A percentile compares a stretch with the other conserved stretches of the same genome.
Evolutionary conservation across 441 rosid species (phyloP).

Genomic region (Cnidoscolus chayamansa): DNA sequence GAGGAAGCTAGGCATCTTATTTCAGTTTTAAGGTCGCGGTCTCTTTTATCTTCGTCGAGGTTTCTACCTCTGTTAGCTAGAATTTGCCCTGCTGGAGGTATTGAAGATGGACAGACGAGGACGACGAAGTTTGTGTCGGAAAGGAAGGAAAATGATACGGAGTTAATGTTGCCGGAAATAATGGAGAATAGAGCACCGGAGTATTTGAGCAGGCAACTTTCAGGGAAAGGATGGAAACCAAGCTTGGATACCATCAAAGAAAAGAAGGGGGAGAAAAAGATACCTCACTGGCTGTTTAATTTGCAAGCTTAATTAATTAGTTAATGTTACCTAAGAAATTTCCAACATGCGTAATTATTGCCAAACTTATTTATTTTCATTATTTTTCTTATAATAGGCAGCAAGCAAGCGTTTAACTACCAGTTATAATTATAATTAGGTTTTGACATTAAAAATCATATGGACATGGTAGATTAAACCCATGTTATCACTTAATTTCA

Average conservation of each 20-base stretch:
- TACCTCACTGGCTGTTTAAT: constrained; percentile 44
- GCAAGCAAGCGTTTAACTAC: too few relatives aligned
- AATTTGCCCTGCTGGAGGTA: constrained; percentile 33
- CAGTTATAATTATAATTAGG: too few relatives aligned
- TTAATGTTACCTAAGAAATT: too few relatives aligned
- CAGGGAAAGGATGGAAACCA: constrained; percentile 89
- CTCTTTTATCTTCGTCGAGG: constrained; percentile 29
- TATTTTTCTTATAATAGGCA: too few relatives aligned
- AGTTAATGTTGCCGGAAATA: constrained; percentile 34
- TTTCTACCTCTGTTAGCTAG: constrained; percentile 53
- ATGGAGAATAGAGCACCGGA: constrained; percentile 40
- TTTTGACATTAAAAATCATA: too few relatives aligned
- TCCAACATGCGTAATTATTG: too few relatives aligned
- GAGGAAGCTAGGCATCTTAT: constrained; percentile 52
- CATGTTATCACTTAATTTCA: too few relatives aligned
- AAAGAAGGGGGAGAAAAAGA: constrained; percentile 55
- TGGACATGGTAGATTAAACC: too few relatives aligned
- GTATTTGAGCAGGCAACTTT: constrained; percentile 57
- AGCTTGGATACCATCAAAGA: constrained; percentile 75
- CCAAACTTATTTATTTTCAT: too few relatives aligned
- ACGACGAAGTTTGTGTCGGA: not conserved
- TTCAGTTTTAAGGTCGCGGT: constrained; percentile 43
- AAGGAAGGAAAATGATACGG: constrained; percentile 24
- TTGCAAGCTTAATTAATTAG: constrained; percentile 18
- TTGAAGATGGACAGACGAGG: constrained; percentile 8